Evolutionary conservation across 805 yeast genomes (phyloP).

Genomic region (Yarrowia sp.): DNA sequence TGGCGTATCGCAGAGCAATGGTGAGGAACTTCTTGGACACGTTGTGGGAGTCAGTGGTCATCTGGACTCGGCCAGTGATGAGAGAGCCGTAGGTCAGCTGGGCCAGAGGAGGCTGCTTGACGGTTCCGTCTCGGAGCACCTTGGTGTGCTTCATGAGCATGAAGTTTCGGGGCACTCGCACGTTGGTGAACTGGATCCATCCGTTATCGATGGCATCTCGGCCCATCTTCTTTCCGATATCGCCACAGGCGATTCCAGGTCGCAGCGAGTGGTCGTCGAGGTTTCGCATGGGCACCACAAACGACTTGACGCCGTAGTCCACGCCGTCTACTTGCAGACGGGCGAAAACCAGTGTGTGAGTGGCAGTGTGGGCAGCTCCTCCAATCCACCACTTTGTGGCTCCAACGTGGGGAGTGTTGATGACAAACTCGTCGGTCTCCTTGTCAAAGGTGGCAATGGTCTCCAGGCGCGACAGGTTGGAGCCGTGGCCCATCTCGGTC

Average conservation of each 20-base stretch:
- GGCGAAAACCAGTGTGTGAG: constrained; percentile 83
- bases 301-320: constrained; percentile 91
- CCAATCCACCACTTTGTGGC: constrained; percentile 99
- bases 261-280: constrained; percentile 65
- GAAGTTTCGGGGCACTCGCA: constrained; percentile 79
- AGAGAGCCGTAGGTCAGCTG: constrained; percentile 89
- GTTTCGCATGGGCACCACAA: constrained; percentile 89
- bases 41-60: constrained; percentile 86
- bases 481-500: constrained; percentile 94
- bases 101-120: constrained; percentile 80
- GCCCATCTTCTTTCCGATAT: constrained; percentile 95
- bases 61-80: constrained; percentile 84
- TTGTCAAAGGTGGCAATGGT: constrained; percentile 84
- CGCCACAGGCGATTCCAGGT: constrained; percentile 87
- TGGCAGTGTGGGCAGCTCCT: constrained; percentile 94
- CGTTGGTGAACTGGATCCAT: constrained; percentile 90
- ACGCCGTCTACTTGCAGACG: constrained; percentile 78
- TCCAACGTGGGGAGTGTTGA: constrained; percentile 87
- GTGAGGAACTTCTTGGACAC: constrained; percentile 80
- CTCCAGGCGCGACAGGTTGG: constrained; percentile 90
- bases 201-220: constrained; percentile 96
- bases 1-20: constrained; percentile 86
- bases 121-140: constrained; percentile 73
- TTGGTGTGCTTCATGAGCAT: constrained; percentile 82
- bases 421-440: constrained; percentile 67